Evolutionary conservation across 768 basidiomycete species (phyloP), one percentile per base, ranked within the genome.

Genomic region (Postia placenta): DNA sequence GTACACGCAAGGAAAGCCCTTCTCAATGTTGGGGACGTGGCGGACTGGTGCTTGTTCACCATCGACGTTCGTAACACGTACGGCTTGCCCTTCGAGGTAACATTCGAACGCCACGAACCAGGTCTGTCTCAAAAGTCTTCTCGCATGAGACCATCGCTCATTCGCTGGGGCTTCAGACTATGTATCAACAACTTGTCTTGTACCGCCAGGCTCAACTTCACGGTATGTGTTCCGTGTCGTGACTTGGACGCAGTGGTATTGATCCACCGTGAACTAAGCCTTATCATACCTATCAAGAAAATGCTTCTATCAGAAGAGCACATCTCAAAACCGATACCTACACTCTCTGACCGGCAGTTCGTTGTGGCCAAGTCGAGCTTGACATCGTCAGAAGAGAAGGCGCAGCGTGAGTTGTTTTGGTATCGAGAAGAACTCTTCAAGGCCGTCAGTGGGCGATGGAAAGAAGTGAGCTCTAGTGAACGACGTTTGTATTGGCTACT

Each of bases 1-100:
- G 49, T 38, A 1, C 54, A 50, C 40, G 58, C 54, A 39, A 59
- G 56, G 54, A 61, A 51, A 52, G 58, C 51, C 33, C 58, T 72
- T 9, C 58, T 79, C 28, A 60, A 67, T 33, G 66, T 74, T 20
- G 73, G 68, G 24, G 75, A 82, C 43, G 74, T 76, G 15, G 72
- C 73, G 1, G 76, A 81, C 24, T 88, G 90, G 81, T 98, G 93
- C 67, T 69, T 98, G 17, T 85, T 98, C 62, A 83, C 83, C 1
- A 69, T 97, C 24, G 89, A 93, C 60, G 85, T 99, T n/a, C 78
- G 85, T 47, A 99, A 99, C 60, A 83, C 86, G 0, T 95, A 93
- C 60, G 89, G 90, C 0, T 69, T 85, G 24, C 92, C 96, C 0
- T 98, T 99, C 61, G 91, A 95, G 59, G 85, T 95, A 24, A 79